Base-by-base conservation (phyloP, 228 moss, liverwort and hornwort species). In the Sphagnum fallax region DNA sequence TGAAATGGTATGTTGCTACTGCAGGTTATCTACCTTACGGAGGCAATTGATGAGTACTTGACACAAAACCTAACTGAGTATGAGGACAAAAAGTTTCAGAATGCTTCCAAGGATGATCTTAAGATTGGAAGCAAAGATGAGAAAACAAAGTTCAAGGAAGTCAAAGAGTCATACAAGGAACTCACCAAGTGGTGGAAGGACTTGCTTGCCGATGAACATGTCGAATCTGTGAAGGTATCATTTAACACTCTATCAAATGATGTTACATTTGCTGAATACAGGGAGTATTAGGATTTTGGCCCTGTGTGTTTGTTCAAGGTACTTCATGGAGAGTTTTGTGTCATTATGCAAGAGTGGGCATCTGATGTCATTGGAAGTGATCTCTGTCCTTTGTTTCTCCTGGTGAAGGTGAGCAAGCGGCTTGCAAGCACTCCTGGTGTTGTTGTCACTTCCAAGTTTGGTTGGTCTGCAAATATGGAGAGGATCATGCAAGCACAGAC, bases 401-500 rank as follows among this genome's bases (percentile, higher is more conserved):
- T 32, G 32, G 32, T 32, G 2, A 32, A 85, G 71, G 68, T 97
- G 18, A 97, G 91, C 69, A 89, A 78, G 55, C 79, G 90, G 67
- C 63, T 97, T 52, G 89, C 81, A 47, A 71, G 83, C 10, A 93
- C 93, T 55, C 93, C 96, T 5, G 86, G 86, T 6, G 85, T 93
- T 57, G 93, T 97, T 47, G 96, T 93, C 12, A 88, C 91, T 16
- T 93, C 96, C 3, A 91, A 93, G 66, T 81, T 65, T 47, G 88
- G 93, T 59, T 93, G 96, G 96, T 93, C 91, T 53, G 89, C 91
- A 48, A 97, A 97, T 48, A 97, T 93, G 91, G 93, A 97, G 67
- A 70, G 83, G 6, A 90, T 97, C 13, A 88, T 97, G 89, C 76
- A 88, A 64, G 88, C 93, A n/a, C 93, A 97, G 75, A 91, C 88